Evolutionary conservation across 495 filamentous ascomycete genomes (phyloP).

Genomic region (Parmelia sp.): DNA sequence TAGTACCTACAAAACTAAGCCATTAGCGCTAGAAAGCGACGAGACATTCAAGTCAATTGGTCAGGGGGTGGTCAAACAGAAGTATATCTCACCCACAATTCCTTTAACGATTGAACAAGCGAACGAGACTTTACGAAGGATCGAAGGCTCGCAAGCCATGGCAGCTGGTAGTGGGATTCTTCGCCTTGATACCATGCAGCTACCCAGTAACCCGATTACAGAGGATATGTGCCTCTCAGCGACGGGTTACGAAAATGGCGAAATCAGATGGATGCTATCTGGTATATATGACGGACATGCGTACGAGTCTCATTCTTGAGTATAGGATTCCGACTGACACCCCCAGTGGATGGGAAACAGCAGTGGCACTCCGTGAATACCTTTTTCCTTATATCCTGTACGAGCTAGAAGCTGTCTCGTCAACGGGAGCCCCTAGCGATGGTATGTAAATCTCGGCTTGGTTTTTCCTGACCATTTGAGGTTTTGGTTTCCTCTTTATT

Average conservation of each 20-base stretch:
- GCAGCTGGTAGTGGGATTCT: conserved; percentile 13
- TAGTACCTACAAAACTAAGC: background rate
- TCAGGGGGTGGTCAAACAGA: background rate
- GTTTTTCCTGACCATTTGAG: no score
- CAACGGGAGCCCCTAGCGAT: conserved; percentile 12
- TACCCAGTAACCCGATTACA: conserved; percentile 15
- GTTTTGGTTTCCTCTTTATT: background rate
- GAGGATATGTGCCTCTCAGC: conserved; percentile 14
- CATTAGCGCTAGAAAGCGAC: conserved; percentile 11
- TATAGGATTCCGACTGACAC: background rate
- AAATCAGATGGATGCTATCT: conserved; percentile 43
- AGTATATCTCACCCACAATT: conserved; percentile 3
- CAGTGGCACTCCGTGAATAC: conserved; percentile 35
- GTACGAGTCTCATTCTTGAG: background rate
- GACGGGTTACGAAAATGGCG: conserved; percentile 19
- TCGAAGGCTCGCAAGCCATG: background rate
- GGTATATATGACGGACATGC: conserved; percentile 48
- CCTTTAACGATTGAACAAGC: conserved; percentile 10
- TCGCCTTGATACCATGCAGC: conserved; percentile 10
- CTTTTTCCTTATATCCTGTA: conserved; percentile 39
- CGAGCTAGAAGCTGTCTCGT: conserved; percentile 30
- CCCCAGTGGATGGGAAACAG: conserved; percentile 38
- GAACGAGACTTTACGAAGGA: conserved; percentile 7
- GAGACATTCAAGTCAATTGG: background rate
- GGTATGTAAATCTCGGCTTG: no score